These are phyloP conservation scores for Chamaenerion angustifolium DNA, from an alignment of 345 rosid species.

Conservation along the genomic window DNA sequence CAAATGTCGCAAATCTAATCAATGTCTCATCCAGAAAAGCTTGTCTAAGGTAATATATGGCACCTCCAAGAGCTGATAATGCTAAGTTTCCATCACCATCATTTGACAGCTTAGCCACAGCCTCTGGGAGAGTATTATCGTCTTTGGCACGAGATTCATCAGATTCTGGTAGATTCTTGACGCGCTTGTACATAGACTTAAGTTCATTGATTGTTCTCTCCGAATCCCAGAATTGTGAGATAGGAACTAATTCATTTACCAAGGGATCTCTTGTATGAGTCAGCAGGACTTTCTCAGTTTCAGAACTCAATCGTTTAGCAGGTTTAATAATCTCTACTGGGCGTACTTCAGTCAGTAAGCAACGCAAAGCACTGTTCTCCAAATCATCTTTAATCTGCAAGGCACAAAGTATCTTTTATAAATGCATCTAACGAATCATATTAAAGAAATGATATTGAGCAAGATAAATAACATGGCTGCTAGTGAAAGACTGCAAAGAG, in stretches of 20 bases:
- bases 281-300: conserved; percentile 56
- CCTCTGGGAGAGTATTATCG: conserved; percentile 34
- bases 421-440: background rate
- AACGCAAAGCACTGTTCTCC: conserved; percentile 64
- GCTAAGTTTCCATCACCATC: conserved; percentile 51
- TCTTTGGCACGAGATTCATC: conserved; percentile 15
- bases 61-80: conserved; percentile 92
- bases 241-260: conserved; percentile 65
- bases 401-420: background rate
- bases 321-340: conserved; percentile 96
- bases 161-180: conserved; percentile 25
- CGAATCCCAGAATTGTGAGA: conserved; percentile 76
- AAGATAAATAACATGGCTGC: too few species aligned
- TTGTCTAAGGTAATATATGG: conserved; percentile 78
- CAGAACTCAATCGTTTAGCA: conserved; percentile 48
- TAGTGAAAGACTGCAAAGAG: background rate
- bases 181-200: conserved; percentile 30
- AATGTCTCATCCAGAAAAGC: conserved; percentile 79
- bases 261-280: conserved; percentile 85
- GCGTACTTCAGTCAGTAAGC: conserved; percentile 71
- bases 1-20: conserved; percentile 85
- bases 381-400: conserved; percentile 71
- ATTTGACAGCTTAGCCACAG: conserved; percentile 37
- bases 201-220: conserved; percentile 62
- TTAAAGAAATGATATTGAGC: background rate